Evolutionary conservation across 1,284 basidiomycete genomes (phyloP), one percentile per base, ranked within the genome.

Genomic region (Megacollybia platyphylla): DNA sequence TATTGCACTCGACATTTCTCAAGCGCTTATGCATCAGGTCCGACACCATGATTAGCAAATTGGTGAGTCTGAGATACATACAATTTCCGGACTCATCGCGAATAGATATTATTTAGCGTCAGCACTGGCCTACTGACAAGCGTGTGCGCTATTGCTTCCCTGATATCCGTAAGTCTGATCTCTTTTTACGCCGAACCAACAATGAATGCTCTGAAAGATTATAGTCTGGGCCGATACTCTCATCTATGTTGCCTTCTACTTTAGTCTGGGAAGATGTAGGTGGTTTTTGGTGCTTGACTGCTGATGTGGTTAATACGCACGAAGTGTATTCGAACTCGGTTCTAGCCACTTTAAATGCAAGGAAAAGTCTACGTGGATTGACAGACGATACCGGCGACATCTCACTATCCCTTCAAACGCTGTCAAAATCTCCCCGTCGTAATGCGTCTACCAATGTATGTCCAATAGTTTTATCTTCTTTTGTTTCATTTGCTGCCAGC

Each of bases 241-340:
- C 48, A 67, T 76, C 44, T 76, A 76, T 54, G 73, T 73, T 20
- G 63, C 68, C 34, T 76, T 76, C 55, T 76, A 70, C 54, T 76
- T 75, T 60, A 65, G 66, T 45, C 57, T 75, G 30, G 73, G 74
- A 46, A 63, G 72, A 49, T 51, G 72, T 73, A 49, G 47, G 60
- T 59, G 40, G n/a, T 34, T 43, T 35, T 38, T 31, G 24, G 47
- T 26, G 8, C 40, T 11, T 26, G 6, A 38, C 35, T 36, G 11
- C 42, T 20, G 17, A 29, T 45, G 15, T 42, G 9, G 43, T 46
- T 8, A 49, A 15, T 36, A 10, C 40, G 42, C 26, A n/a, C 24
- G 28, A 43, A 74, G 71, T 74, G 15, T 73, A 76, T 50, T 67
- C 66, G 39, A 75, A 75, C 53, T 73, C 72, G 11, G 56, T 75